Evolutionary conservation across 306 rosid genomes (phyloP), one percentile per base, ranked within the genome.

Genomic region (Prunus dulcis): DNA sequence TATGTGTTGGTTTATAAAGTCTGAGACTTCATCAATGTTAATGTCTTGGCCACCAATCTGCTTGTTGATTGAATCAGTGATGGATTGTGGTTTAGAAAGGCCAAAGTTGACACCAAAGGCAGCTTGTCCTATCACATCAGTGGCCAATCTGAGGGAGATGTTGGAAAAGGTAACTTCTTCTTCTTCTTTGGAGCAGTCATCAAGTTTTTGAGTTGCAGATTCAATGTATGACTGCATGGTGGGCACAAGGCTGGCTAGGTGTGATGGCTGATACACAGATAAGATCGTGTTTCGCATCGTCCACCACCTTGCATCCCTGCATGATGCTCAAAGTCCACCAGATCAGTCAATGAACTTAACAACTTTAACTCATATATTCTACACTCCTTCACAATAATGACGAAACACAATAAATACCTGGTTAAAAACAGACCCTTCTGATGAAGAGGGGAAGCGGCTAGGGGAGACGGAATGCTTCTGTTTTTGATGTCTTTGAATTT

Each of bases 41-140:
- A 5, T 49, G 25, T 46, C 72, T 15, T 53, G 45, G 32, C 50
- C 71, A 23, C 67, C 72, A 67, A 12, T 58, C 27, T 57, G 55
- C 19, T 57, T 73, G 71, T 73, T 68, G 49, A 68, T 85, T n/a
- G 80, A 82, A 14, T 85, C 83, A 73, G 62, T 18, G 50, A 71
- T 75, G 12, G 87, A 80, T 52, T 82, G 88, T 30, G 93, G 85
- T 17, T 64, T 75, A 20, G 96, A 89, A 71, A 95, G 91, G 76
- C 91, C 84, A 72, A 95, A 95, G 77, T 87, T 83, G 75, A 95
- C 98, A 47, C 98, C 98, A 77, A 95, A 95, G 17, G 98, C 97
- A 23, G 98, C 93, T 12, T 91, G 83, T 53, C 98, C 98, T 17
- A 94, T 89, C 1, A 94, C 87, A 34, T 94, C 98, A 6, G 97